Evolutionary conservation across 371 early-diverging fungal genomes (phyloP).

Genomic region (Mortierella sp.): DNA sequence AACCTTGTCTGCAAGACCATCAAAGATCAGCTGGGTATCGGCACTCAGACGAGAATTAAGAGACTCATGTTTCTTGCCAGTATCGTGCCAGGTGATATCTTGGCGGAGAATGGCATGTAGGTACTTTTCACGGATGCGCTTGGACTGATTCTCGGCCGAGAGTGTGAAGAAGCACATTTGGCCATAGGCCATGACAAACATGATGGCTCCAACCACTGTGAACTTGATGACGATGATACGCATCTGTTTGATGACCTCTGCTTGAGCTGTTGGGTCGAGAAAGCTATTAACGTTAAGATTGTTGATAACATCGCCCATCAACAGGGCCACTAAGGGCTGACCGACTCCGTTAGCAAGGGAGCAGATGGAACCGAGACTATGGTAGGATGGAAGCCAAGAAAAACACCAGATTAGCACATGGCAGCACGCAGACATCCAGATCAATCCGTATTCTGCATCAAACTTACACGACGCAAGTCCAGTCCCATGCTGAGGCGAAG

Average conservation of each 20-base stretch:
- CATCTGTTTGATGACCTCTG: constrained; percentile 43
- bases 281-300: constrained; percentile 15
- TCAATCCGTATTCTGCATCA: constrained; percentile 10
- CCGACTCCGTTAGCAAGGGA: constrained; percentile 48
- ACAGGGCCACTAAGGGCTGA: constrained; percentile 57
- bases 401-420: not conserved
- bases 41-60: constrained; percentile 81
- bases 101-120: constrained; percentile 87
- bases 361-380: constrained; percentile 37
- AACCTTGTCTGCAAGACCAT: constrained; percentile 90
- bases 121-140: constrained; percentile 74
- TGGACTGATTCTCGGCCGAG: constrained; percentile 61
- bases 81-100: constrained; percentile 93
- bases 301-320: constrained; percentile 56
- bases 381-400: not conserved
- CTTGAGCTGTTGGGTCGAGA: no score
- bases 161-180: constrained; percentile 62
- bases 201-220: constrained; percentile 62
- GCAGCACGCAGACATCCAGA: not conserved
- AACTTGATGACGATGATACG: constrained; percentile 48
- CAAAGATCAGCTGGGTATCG: constrained; percentile 84
- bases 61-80: constrained; percentile 75
- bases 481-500: constrained; percentile 74
- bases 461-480: constrained; percentile 64
- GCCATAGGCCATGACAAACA: constrained; percentile 59